Conservation (phyloP, 768 basidiomycete species). For the Pseudohyphozyma bogoriensis region DNA sequence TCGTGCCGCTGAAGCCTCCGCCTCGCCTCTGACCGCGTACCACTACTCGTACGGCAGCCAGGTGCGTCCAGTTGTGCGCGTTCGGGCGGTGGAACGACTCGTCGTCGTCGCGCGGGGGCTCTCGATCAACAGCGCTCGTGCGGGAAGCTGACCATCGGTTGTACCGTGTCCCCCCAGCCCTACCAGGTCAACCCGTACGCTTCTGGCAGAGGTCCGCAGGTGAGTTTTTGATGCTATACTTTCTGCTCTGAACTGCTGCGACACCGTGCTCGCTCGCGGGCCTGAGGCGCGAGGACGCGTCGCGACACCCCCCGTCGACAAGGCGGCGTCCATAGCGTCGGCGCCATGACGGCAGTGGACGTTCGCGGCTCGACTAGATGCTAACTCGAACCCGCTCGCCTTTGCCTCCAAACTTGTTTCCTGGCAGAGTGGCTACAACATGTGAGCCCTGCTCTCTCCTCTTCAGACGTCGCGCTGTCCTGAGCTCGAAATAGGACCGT, state of each 20-base stretch:
- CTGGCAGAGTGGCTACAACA: too few species aligned
- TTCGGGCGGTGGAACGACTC: too few species aligned
- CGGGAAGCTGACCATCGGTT: too few species aligned
- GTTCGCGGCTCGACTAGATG: not conserved
- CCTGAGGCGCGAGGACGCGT: too few species aligned
- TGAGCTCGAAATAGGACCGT: not conserved
- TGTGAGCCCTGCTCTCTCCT: not conserved
- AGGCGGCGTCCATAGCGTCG: too few species aligned
- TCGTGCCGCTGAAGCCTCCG: not conserved
- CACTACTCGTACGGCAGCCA: not conserved
- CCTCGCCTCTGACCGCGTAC: not conserved
- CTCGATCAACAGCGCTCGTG: too few species aligned
- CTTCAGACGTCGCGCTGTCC: not conserved
- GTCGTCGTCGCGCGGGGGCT: too few species aligned
- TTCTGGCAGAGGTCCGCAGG: not conserved
- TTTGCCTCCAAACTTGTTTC: too few species aligned
- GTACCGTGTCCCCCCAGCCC: not conserved
- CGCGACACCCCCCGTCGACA: too few species aligned
- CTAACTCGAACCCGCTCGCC: too few species aligned
- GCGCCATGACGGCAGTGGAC: not conserved
- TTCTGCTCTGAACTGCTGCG: not conserved
- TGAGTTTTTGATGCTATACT: not conserved
- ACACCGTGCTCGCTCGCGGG: too few species aligned
- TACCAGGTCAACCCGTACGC: slow-evolving; percentile 5
- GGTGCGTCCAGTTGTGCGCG: too few species aligned